Evolutionary conservation across 805 yeast species (phyloP), one percentile per base, ranked within the genome.

Genomic region (Candida pseudoglaebosa): DNA sequence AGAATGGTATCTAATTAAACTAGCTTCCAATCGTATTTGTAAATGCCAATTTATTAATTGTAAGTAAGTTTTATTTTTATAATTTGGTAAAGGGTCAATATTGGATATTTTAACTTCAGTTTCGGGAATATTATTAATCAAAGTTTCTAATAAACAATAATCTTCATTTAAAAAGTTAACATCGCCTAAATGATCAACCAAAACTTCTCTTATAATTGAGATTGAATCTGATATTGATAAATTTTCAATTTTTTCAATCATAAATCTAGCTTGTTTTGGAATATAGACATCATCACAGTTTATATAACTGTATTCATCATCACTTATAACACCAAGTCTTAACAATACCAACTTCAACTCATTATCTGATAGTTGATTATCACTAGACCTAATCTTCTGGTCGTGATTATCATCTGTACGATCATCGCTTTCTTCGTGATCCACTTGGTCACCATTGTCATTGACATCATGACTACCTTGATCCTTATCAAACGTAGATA

Each of bases 141-240:
- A 43, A 13, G 51, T 38, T 42, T 63, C 61, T 7, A 68, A 46
- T 9, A 66, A 45, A 14, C 43, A 39, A 44, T 63, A 67, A 43
- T 67, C 73, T 24, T 57, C 62, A 7, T 48, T 46, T 4, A 59
- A 51, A 41, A 59, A 67, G 41, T 68, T 68, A 28, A 66, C 66
- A 42, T 59, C 64, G 2, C 54, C 60, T 21, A 40, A 45, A 38
- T 59, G 72, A 5, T 60, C 68, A 1, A 46, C 70, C 41, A 68
- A 50, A 2, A 67, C 57, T 8, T 57, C 59, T 31, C 71, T 48
- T 4, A 68, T 50, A 5, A 67, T 60, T 4, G 46, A 45, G 3
- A 65, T 44, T 1, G 72, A 64, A 2, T 53, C 53, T 3, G 42
- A 47, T 12, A 52, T 37, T 2, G 38, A 16, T 21, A 67, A 37